Base-by-base conservation (phyloP, 2,329 filamentous ascomycete genomes). In the Penicillium corylophilum region DNA sequence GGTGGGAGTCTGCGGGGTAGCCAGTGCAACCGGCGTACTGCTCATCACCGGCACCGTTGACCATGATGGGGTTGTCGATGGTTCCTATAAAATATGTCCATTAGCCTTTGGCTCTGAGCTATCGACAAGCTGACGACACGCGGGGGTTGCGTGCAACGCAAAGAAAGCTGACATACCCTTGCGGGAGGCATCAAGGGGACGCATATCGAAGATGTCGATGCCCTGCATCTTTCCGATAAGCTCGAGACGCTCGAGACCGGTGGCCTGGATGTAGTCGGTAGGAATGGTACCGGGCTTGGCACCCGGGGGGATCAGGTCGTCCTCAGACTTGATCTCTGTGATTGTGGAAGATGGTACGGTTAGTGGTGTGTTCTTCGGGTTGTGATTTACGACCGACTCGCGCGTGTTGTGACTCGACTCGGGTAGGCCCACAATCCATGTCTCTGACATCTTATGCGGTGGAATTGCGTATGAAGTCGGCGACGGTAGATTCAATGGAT, bases 181-280 rank as follows among this genome's bases (percentile, higher is more conserved):
- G 71, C 94, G 87, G 74, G 88, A 94, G 60, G 93, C 82, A 74
- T 97, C 94, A 66, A 99, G 84, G 59, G 94, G 94, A 77, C 85
- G 87, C 94, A 97, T 96, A 79, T 99, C 92, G 80, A 99, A 99
- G 73, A 97, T 82, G 73, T 99, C 94, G 68, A 96, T 81, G 63
- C 94, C 92, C 82, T 97, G 90, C 88, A 97, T 96, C 86, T 99
- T 99, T 78, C 94, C 94, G 74, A 99, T 82, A 70, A 99, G 94
- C 79, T 99, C 94, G 66, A 99, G 84, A 84, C 94, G 92, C 82
- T 99, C 94, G 55, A 97, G 83, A 89, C 94, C 94, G 66, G 94
- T 97, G 54, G 94, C 79, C 77, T 99, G 94, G 76, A 97, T 91
- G 72, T 95, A 77, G 77, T 99, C 94, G 78, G 90, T 95, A 63